A percentile compares a stretch with the other conserved stretches of the same genome.
These are phyloP conservation scores for Pythium chondricola DNA, from an alignment of 352 stramenopile species.

Conservation along the genomic window DNA sequence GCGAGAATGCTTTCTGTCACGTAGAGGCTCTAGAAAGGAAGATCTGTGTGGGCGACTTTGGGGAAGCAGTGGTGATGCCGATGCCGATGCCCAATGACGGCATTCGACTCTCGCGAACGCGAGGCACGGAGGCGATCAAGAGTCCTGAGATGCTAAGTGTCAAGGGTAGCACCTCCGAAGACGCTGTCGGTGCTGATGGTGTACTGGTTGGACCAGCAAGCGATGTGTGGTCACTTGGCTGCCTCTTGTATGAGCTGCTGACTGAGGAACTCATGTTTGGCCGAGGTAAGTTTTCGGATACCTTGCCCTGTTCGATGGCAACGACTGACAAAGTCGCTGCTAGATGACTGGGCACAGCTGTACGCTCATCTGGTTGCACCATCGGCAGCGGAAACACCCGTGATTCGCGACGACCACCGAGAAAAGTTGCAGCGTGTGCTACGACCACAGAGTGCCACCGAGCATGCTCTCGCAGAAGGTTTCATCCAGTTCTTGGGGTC, in stretches of 20 bases:
- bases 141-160: slow-evolving; percentile 65
- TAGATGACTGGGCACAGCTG: slow-evolving; percentile 58
- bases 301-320: no score
- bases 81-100: neutral
- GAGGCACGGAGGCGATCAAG: slow-evolving; percentile 73
- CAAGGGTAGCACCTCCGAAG: slow-evolving; percentile 22
- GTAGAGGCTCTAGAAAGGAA: slow-evolving; percentile 9
- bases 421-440: slow-evolving; percentile 28
- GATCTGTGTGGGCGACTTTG: slow-evolving; percentile 70
- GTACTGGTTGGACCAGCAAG: slow-evolving; percentile 32
- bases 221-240: slow-evolving; percentile 70
- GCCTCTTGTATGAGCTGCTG: slow-evolving; percentile 64
- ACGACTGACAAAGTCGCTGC: no score
- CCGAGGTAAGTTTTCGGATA: slow-evolving; percentile 25
- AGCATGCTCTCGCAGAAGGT: slow-evolving; percentile 1
- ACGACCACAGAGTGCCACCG: slow-evolving; percentile 16
- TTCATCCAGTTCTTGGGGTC: slow-evolving; percentile 12
- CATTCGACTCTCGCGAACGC: slow-evolving; percentile 31
- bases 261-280: slow-evolving; percentile 62
- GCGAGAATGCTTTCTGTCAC: neutral
- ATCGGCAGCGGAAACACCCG: neutral
- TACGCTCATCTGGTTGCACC: slow-evolving; percentile 51
- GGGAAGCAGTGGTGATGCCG: slow-evolving; percentile 37
- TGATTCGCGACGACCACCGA: slow-evolving; percentile 35
- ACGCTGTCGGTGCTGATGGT: neutral